Evolutionary conservation across 2,329 filamentous ascomycete species (phyloP), one percentile per base, ranked within the genome.

Genomic region (Botrytis byssoidea): DNA sequence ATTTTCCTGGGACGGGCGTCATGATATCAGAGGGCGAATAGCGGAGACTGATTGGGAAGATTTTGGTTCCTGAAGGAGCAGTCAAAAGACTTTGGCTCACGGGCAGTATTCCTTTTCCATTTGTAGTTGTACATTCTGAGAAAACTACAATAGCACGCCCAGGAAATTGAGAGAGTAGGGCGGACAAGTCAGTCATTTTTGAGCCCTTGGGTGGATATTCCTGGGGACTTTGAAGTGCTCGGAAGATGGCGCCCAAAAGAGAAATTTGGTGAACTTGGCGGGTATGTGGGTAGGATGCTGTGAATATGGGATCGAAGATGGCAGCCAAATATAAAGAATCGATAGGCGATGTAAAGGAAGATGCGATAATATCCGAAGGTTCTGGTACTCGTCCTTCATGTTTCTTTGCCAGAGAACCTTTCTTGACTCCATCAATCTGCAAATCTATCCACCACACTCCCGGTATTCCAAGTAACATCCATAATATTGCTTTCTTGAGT

Each of bases 381-480:
- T 92, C 89, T 1, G 96, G 96, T 29, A 98, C 89, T 59, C 93
- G 90, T 74, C 90, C 86, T 73, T 87, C 85, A 57, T 92, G 90
- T 79, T 94, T 91, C 79, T 92, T 91, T 65, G 92, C 91, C 46
- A 97, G 86, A 40, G 92, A 95, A 84, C 96, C 96, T 84, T 94
- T 93, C 83, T 93, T 95, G 71, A 99, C 96, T 74, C 95, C 95
- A 82, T 99, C 96, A 77, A 99, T 93, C 83, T 98, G 95, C n/a
- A 99, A 86, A 83, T 99, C 96, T 73, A 98, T 91, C 95, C 95
- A 98, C 94, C 95, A 98, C 74, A 99, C 93, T 42, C 96, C 95
- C 0, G 95, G 94, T 74, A 97, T 92, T 55, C 90, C 92, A 78
- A 99, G 88, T 77, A 98, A 88, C 75, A 90, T 88, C 95, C 96